Percentiles rank a stretch among this genome's conserved stretches.
phyloP scores from a whole-genome alignment of 768 basidiomycete species.

The Mycena vitilis region DNA sequence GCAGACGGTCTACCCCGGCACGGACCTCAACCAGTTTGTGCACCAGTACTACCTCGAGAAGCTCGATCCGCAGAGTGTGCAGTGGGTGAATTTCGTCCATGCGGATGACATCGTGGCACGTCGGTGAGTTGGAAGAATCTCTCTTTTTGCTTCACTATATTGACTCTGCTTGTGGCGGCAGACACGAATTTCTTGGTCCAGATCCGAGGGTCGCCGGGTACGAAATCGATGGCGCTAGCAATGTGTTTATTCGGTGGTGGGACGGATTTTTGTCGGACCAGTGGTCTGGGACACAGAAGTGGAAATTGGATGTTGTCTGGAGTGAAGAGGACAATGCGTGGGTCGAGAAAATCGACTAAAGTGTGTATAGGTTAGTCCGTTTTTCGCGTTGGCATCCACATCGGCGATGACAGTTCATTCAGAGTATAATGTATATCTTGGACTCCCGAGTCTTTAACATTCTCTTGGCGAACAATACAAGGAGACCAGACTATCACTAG shows the following conservation, averaged over 20 bases:
- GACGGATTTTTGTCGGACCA: constrained; percentile 56
- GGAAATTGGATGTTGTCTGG: constrained; percentile 50
- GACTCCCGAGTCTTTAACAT: no score
- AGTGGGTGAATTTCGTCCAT: constrained; percentile 49
- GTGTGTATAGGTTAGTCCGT: neutral
- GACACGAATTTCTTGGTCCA: constrained; percentile 58
- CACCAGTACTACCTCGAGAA: constrained; percentile 41
- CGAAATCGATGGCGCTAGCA: constrained; percentile 49
- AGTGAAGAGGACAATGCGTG: constrained; percentile 47
- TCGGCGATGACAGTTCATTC: neutral
- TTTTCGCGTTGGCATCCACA: neutral
- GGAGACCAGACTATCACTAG: no score
- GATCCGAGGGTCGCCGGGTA: constrained; percentile 58
- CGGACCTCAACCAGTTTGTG: constrained; percentile 54
- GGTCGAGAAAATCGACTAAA: constrained; percentile 49
- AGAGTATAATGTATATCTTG: no score
- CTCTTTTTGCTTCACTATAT: neutral
- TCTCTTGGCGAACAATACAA: no score
- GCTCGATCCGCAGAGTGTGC: constrained; percentile 36
- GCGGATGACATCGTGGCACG: constrained; percentile 46
- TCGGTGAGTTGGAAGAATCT: constrained; percentile 38
- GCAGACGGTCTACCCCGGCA: constrained; percentile 43
- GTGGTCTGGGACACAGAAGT: constrained; percentile 56
- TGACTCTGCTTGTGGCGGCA: constrained; percentile 26
- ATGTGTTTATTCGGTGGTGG: constrained; percentile 57